These are phyloP conservation scores for Wallacemonas sp. DNA, from an alignment of 208 protist species.

Conservation along the genomic window DNA sequence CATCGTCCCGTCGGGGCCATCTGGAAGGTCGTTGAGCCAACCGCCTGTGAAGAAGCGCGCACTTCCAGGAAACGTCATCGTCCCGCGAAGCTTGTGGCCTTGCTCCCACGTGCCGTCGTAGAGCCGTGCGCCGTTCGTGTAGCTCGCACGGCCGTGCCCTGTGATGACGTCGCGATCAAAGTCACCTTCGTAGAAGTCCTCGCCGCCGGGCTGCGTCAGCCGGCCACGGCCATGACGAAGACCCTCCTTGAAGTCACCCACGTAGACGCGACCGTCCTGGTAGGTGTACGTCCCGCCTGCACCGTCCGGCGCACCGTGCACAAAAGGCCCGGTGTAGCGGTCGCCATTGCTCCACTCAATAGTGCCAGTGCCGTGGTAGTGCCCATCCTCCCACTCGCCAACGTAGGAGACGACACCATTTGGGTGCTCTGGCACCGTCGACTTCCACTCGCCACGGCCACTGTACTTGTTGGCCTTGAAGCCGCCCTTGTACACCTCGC, in stretches of 20 bases:
- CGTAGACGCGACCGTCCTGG: constrained; percentile 58
- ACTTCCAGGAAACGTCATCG: constrained; percentile 41
- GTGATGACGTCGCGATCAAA: constrained; percentile 50
- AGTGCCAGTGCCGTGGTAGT: constrained; percentile 17
- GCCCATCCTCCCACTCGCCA: constrained; percentile 28
- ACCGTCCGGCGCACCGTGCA: constrained; percentile 33
- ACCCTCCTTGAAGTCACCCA: constrained; percentile 44
- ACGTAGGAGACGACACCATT: constrained; percentile 25
- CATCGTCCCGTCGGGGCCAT: constrained; percentile 42
- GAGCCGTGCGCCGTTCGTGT: constrained; percentile 28
- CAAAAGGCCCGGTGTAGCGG: constrained; percentile 42
- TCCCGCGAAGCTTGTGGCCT: constrained; percentile 41
- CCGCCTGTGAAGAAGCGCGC: constrained; percentile 46
- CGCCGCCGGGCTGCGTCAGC: constrained; percentile 37
- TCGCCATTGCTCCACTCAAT: constrained; percentile 37
- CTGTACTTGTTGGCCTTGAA: constrained; percentile 27
- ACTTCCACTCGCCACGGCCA: constrained; percentile 20
- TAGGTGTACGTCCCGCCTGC: constrained; percentile 22
- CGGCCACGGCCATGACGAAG: constrained; percentile 51
- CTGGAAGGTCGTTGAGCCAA: constrained; percentile 49
- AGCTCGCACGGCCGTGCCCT: constrained; percentile 40
- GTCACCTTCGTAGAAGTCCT: constrained; percentile 64
- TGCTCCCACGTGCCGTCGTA: constrained; percentile 36
- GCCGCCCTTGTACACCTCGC: constrained; percentile 28
- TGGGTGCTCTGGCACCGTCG: constrained; percentile 16